These are phyloP conservation scores for Aureobasidium lini DNA, from an alignment of 2,329 filamentous ascomycete genomes.

Conservation along the genomic window DNA sequence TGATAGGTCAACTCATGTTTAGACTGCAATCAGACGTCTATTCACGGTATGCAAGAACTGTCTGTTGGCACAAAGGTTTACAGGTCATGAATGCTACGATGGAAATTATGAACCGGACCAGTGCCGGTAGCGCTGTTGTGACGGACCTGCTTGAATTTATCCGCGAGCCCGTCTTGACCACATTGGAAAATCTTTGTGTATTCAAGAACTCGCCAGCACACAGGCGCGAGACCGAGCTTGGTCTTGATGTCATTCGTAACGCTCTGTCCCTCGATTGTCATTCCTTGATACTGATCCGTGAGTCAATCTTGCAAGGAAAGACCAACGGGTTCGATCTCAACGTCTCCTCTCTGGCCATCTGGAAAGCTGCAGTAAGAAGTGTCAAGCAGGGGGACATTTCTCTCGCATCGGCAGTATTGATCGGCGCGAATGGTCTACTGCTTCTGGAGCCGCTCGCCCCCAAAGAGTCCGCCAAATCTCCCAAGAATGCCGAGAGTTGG, in stretches of 20 bases:
- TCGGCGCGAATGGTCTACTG: slow-evolving; percentile 62
- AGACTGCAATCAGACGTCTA: slow-evolving; percentile 51
- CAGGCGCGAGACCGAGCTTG: slow-evolving; percentile 30
- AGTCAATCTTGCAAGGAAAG: slow-evolving; percentile 53
- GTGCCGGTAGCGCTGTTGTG: slow-evolving; percentile 31
- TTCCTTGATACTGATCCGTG: slow-evolving; percentile 60
- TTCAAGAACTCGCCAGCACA: slow-evolving; percentile 20
- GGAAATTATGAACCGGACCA: slow-evolving; percentile 19
- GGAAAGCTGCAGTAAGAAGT: slow-evolving; percentile 65
- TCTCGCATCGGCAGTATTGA: slow-evolving; percentile 66
- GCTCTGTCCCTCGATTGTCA: slow-evolving; percentile 65
- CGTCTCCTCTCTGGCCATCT: slow-evolving; percentile 66
- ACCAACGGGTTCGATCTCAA: slow-evolving; percentile 60
- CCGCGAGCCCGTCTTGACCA: slow-evolving; percentile 46
- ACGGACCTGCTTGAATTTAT: slow-evolving; percentile 59
- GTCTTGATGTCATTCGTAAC: slow-evolving; percentile 58
- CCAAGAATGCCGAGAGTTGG: slow-evolving; percentile 60
- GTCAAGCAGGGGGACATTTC: slow-evolving; percentile 60
- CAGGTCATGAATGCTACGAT: slow-evolving; percentile 38
- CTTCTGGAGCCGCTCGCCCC: slow-evolving; percentile 63
- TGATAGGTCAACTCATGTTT: slow-evolving; percentile 67
- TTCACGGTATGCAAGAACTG: slow-evolving; percentile 50
- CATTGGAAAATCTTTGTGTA: slow-evolving; percentile 28
- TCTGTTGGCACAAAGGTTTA: slow-evolving; percentile 59
- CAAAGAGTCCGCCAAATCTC: slow-evolving; percentile 34